phyloP scores from a whole-genome alignment of 2,329 filamentous ascomycete genomes.

The Bipolaris gigantea region DNA sequence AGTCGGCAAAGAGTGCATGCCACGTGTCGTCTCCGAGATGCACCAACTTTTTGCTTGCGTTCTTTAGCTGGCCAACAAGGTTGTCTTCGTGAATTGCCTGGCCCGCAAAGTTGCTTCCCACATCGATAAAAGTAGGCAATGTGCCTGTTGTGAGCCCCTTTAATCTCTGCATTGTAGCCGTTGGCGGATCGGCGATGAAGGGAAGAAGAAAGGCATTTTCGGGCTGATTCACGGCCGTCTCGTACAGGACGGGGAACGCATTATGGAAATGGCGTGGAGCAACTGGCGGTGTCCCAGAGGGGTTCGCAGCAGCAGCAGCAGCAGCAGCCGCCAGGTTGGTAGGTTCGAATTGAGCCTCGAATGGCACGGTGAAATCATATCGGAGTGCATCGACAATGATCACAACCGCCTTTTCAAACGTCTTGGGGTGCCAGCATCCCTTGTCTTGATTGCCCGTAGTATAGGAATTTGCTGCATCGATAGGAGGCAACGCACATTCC shows the following conservation, averaged over 20 bases:
- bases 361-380: conserved; percentile 94
- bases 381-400: conserved; percentile 90
- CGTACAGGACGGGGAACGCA: conserved; percentile 82
- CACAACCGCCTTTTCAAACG: conserved; percentile 87
- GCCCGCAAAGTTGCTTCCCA: conserved; percentile 92
- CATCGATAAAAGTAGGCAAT: conserved; percentile 89
- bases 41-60: conserved; percentile 74
- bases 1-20: conserved; percentile 89
- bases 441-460: conserved; percentile 50
- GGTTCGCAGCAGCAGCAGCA: conserved; percentile 16
- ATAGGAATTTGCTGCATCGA: conserved; percentile 50
- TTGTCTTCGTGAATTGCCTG: conserved; percentile 95
- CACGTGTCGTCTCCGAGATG: conserved; percentile 98
- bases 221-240: conserved; percentile 73
- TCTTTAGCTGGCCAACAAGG: conserved; percentile 64
- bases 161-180: conserved; percentile 85
- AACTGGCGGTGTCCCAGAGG: conserved; percentile 14
- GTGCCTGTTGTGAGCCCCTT: conserved; percentile 96
- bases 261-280: conserved; percentile 74
- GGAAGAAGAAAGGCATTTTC: conserved; percentile 85
- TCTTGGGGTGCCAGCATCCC: conserved; percentile 96
- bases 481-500: conserved; percentile 74
- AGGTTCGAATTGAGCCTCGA: conserved; percentile 57
- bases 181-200: conserved; percentile 96
- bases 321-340: conserved; percentile 25